Conservation (phyloP, 2,329 filamentous ascomycete species). For the Elsinoe perseae region DNA sequence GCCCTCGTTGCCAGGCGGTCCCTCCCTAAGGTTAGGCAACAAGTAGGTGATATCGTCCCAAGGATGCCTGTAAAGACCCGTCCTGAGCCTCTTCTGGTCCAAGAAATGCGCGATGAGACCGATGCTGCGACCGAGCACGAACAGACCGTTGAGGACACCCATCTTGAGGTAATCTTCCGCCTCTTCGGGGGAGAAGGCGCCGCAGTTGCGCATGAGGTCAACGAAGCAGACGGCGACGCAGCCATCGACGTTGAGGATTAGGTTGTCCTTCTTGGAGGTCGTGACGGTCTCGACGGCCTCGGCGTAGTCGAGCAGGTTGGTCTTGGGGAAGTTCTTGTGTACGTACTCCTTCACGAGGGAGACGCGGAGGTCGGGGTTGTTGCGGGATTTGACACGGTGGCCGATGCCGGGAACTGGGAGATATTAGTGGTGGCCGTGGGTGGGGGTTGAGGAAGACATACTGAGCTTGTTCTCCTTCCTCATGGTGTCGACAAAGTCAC, state of each 20-base stretch:
- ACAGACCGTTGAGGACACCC: constrained; percentile 99
- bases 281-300: constrained; percentile 96
- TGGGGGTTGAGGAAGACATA: constrained; percentile 34
- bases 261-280: constrained; percentile 99
- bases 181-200: constrained; percentile 91
- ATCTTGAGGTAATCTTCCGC: constrained; percentile 98
- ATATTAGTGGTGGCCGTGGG: constrained; percentile 25
- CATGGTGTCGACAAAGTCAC: constrained; percentile 98
- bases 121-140: constrained; percentile 93
- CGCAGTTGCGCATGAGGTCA: constrained; percentile 93
- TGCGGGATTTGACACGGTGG: constrained; percentile 98
- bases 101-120: constrained; percentile 99
- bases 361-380: constrained; percentile 99
- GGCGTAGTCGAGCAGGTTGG: constrained; percentile 98
- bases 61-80: constrained; percentile 93
- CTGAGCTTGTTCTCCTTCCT: constrained; percentile 99
- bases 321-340: constrained; percentile 91
- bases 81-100: constrained; percentile 98
- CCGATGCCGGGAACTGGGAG: constrained; percentile 80
- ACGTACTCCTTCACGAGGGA: constrained; percentile 99
- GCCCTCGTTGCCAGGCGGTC: constrained; percentile 66
- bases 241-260: constrained; percentile 98
- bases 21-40: constrained; percentile 68
- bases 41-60: constrained; percentile 98
- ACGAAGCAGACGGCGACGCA: constrained; percentile 99